Evolutionary conservation across 768 basidiomycete genomes (phyloP).

Genomic region (Myochromella boudieri): DNA sequence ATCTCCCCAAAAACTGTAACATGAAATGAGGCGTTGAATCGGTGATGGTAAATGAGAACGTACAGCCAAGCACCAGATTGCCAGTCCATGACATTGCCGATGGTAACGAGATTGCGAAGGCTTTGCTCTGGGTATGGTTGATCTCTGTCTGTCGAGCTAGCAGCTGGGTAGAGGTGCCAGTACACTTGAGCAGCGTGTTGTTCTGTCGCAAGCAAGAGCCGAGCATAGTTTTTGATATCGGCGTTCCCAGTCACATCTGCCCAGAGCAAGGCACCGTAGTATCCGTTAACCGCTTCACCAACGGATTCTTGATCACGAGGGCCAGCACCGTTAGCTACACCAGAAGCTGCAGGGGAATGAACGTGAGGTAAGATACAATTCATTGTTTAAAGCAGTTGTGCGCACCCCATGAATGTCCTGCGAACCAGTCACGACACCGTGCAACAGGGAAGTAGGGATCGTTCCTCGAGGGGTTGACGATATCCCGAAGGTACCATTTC

Average conservation of each 20-base stretch:
- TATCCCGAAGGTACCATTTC: slow-evolving; percentile 30
- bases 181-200: slow-evolving; percentile 32
- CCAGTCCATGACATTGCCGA: slow-evolving; percentile 36
- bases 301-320: slow-evolving; percentile 33
- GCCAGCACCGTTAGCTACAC: slow-evolving; percentile 32
- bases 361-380: too few species aligned
- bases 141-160: slow-evolving; percentile 28
- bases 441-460: slow-evolving; percentile 32
- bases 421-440: slow-evolving; percentile 34
- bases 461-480: slow-evolving; percentile 30
- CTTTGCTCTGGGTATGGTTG: slow-evolving; percentile 33
- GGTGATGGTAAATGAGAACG: slow-evolving; percentile 7
- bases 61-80: slow-evolving; percentile 36
- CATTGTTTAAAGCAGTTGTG: too few species aligned
- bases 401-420: slow-evolving; percentile 36
- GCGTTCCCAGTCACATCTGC: slow-evolving; percentile 29
- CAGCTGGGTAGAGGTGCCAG: slow-evolving; percentile 34
- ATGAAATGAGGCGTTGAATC: not conserved
- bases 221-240: slow-evolving; percentile 31
- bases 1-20: slow-evolving; percentile 30
- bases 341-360: slow-evolving; percentile 33
- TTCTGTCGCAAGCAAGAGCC: slow-evolving; percentile 32
- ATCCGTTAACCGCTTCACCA: slow-evolving; percentile 34
- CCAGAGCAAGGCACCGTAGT: slow-evolving; percentile 34
- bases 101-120: slow-evolving; percentile 28